Evolutionary conservation across 2,329 filamentous ascomycete species (phyloP), one percentile per base, ranked within the genome.

Genomic region (Raffaelea arxii): DNA sequence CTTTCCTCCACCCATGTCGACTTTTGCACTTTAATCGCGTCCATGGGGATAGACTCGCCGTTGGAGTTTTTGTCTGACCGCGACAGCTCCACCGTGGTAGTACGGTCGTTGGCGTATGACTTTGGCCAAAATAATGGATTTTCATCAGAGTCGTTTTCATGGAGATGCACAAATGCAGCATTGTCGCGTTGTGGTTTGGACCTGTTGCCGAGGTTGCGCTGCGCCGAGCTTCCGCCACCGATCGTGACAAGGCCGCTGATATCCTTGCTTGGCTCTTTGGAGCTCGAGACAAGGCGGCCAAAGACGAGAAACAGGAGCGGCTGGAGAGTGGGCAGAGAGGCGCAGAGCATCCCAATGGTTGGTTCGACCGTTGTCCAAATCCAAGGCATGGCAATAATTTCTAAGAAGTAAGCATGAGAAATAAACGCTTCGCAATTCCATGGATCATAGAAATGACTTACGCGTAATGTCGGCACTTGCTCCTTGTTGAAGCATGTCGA

Each of bases 21-120:
- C n/a, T 41, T 41, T 16, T 41, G 38, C 38, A 41, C 38, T 24
- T 41, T 23, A 24, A 41, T 41, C 12, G 38, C 22, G 22, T 41
- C 38, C 38, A 41, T 11, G 12, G 38, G 38, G 16, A 41, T 41
- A 16, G 38, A 11, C 5, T 23, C 21, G n/a, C n/a, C n/a, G n/a
- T n/a, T 12, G 14, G 19, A 14, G 9, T 12, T 21, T 24, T 24
- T 41, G 19, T 16, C 21, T 24, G 11, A 21, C 21, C 38, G 12
- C 14, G 19, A 14, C 6, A 21, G 21, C 38, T 41, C 38, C 4
- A 41, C 14, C 2, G 19, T 41, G 6, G 38, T 41, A 24, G 38
- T 21, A 12, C 12, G 3, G 4, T 41, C 38, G 21, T 14, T 16
- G 4, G 38, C 38, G 25, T 25, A 41, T 21, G 38, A n/a, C 14